Conservation (phyloP, 1,284 basidiomycete species). For the Earliella scabrosa region DNA sequence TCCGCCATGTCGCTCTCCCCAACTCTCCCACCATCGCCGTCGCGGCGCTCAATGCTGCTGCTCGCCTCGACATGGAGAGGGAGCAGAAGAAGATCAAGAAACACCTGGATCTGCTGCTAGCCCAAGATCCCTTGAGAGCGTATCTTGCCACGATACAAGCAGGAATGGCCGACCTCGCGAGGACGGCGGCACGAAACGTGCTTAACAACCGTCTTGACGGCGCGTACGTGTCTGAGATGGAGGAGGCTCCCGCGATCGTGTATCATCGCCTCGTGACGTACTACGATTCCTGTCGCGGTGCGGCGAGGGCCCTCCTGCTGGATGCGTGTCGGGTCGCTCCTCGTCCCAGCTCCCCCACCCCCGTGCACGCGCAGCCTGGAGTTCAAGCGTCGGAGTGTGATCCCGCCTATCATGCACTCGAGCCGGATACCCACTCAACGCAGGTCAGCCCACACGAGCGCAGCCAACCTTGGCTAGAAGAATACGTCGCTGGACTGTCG, state of each 20-base stretch:
- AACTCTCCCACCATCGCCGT: not conserved
- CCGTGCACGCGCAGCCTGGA: not conserved
- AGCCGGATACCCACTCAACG: too few relatives aligned
- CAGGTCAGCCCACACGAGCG: too few relatives aligned
- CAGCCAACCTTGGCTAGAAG: not conserved
- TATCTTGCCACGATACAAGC: constrained; percentile 2
- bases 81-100: not conserved
- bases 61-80: constrained; percentile 24
- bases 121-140: not conserved
- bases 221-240: too few relatives aligned
- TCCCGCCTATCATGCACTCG: too few relatives aligned
- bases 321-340: too few relatives aligned
- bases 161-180: too few relatives aligned
- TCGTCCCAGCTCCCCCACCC: too few relatives aligned
- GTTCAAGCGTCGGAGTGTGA: too few relatives aligned
- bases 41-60: constrained; percentile 20
- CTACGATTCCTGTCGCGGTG: not conserved
- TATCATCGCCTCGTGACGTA: constrained; percentile 1
- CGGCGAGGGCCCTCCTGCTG: not conserved
- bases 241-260: not conserved
- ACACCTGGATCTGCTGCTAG: not conserved
- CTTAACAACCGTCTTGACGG: not conserved
- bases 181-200: constrained; percentile 1
- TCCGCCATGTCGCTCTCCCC: constrained; percentile 5
- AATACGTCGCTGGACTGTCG: not conserved